A percentile compares a stretch with the other conserved stretches of the same genome.
Evolutionary conservation across 169 alveolate genomes (phyloP).

Genomic region (Cryptosporidium tyzzeri): DNA sequence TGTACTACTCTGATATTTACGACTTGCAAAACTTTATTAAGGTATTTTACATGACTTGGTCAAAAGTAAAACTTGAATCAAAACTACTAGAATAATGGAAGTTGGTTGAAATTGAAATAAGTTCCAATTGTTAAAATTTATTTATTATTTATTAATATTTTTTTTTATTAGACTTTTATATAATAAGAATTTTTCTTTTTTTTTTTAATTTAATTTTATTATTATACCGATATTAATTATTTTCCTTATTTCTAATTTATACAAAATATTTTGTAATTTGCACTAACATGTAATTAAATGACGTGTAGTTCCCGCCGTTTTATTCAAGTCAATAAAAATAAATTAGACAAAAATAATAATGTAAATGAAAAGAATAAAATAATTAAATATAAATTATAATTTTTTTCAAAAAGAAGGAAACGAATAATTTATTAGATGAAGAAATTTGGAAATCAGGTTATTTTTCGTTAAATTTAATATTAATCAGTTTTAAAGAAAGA

Average conservation of each 20-base stretch:
- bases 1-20: constrained; percentile 70
- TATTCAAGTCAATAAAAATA: background rate
- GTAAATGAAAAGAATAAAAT: background rate
- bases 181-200: background rate
- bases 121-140: background rate
- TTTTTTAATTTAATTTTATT: background rate
- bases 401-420: too few species aligned
- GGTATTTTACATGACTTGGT: constrained; percentile 42
- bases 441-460: background rate
- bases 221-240: background rate
- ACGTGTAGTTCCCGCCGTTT: constrained; percentile 32
- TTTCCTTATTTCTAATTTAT: background rate
- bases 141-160: too few species aligned
- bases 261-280: background rate
- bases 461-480: too few species aligned
- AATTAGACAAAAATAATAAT: background rate
- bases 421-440: background rate
- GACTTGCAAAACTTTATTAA: constrained; percentile 37
- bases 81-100: constrained; percentile 17
- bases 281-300: background rate
- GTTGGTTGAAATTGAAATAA: background rate
- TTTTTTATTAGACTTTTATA: background rate
- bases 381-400: too few species aligned
- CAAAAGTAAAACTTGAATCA: constrained; percentile 40
- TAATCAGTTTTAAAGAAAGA: too few species aligned